A percentile compares a stretch with the other conserved stretches of the same genome.
phyloP scores from a whole-genome alignment of 2,329 filamentous ascomycete genomes.

The Colletotrichum limetticola region DNA sequence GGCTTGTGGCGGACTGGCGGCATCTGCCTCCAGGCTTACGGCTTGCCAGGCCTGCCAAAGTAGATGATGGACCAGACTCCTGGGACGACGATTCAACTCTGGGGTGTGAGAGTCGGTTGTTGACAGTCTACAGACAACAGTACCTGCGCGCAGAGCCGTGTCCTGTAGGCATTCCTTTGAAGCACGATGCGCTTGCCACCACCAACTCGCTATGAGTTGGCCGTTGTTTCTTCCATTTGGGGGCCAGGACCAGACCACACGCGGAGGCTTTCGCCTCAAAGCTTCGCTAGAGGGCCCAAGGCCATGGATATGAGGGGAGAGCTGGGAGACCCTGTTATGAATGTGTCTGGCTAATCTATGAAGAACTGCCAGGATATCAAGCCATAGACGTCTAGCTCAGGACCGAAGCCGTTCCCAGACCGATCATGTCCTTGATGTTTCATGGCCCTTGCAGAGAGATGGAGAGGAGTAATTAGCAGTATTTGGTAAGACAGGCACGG shows the following conservation, averaged over 20 bases:
- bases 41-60: constrained; percentile 6
- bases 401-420: not conserved
- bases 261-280: constrained; percentile 26
- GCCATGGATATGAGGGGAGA: not conserved
- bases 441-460: constrained; percentile 2
- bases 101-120: not conserved
- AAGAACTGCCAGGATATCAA: not conserved
- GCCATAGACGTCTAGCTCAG: constrained; percentile 3
- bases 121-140: no score
- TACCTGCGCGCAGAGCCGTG: not conserved
- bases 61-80: constrained; percentile 22
- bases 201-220: not conserved
- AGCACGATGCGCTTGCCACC: not conserved
- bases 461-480: not conserved
- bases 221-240: not conserved
- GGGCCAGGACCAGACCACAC: not conserved
- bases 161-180: not conserved
- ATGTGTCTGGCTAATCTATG: not conserved
- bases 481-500: not conserved
- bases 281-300: constrained; percentile 6
- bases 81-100: constrained; percentile 19
- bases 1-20: constrained; percentile 30
- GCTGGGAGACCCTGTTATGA: not conserved
- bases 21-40: constrained; percentile 13
- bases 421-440: not conserved